A percentile compares a stretch with the other conserved stretches of the same genome.
Evolutionary conservation across 2,329 filamentous ascomycete species (phyloP).

Genomic region (Fusarium austroafricanum): DNA sequence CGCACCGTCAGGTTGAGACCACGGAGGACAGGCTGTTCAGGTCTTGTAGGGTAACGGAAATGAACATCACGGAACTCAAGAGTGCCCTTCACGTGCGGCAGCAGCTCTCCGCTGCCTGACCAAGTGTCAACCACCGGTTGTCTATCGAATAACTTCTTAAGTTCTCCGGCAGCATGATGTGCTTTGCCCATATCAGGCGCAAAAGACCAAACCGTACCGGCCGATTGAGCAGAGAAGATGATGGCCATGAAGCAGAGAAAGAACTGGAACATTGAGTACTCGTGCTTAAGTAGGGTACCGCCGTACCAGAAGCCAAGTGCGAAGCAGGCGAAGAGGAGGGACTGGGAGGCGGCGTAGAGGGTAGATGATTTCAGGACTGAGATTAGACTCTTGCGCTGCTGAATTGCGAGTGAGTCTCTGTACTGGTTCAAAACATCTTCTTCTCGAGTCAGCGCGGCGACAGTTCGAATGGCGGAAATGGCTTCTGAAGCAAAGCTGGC

Average conservation of each 20-base stretch:
- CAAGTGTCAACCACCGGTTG: constrained; percentile 85
- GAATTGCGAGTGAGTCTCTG: constrained; percentile 71
- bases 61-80: constrained; percentile 94
- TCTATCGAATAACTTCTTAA: constrained; percentile 87
- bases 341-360: constrained; percentile 88
- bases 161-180: constrained; percentile 81
- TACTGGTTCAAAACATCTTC: constrained; percentile 81
- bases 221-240: constrained; percentile 86
- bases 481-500: constrained; percentile 93
- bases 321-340: constrained; percentile 83
- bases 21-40: constrained; percentile 90
- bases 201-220: constrained; percentile 88
- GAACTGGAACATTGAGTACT: constrained; percentile 87
- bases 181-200: constrained; percentile 95
- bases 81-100: constrained; percentile 75
- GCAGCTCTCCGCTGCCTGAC: constrained; percentile 73
- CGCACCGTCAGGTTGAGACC: constrained; percentile 80
- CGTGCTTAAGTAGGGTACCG: constrained; percentile 74
- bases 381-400: constrained; percentile 74
- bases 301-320: constrained; percentile 96
- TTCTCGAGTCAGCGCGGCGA: constrained; percentile 90
- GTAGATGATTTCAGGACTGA: constrained; percentile 81
- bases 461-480: constrained; percentile 92
- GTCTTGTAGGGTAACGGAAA: constrained; percentile 92
- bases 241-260: constrained; percentile 90